Evolutionary conservation across 768 basidiomycete species (phyloP).

Genomic region (Termitomyces sp.): DNA sequence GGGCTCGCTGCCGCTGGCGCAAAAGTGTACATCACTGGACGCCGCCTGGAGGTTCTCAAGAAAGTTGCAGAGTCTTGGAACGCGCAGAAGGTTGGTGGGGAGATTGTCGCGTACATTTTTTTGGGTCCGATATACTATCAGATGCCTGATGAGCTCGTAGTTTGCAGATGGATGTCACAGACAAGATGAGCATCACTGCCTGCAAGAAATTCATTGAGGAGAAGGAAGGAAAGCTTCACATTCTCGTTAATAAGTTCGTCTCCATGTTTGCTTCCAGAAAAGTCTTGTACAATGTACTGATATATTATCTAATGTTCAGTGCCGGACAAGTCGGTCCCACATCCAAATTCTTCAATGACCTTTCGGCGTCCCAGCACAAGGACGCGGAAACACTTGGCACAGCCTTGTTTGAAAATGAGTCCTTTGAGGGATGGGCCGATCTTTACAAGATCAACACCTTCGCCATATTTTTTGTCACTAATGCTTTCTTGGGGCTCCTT

Average conservation of each 20-base stretch:
- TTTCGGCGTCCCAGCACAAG: slow-evolving; percentile 53
- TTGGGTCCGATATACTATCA: background rate
- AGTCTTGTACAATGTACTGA: background rate
- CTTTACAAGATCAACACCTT: slow-evolving; percentile 68
- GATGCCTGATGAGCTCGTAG: slow-evolving; percentile 19
- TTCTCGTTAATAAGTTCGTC: slow-evolving; percentile 78
- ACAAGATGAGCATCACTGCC: slow-evolving; percentile 58
- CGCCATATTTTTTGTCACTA: slow-evolving; percentile 75
- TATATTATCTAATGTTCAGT: slow-evolving; percentile 30
- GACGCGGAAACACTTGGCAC: slow-evolving; percentile 61
- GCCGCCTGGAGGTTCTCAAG: slow-evolving; percentile 63
- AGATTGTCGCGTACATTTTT: slow-evolving; percentile 52
- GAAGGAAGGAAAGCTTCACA: slow-evolving; percentile 68
- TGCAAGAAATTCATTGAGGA: slow-evolving; percentile 51
- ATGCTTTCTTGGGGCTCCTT: slow-evolving; percentile 72
- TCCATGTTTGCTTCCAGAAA: background rate
- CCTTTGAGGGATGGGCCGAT: slow-evolving; percentile 57
- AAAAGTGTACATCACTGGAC: slow-evolving; percentile 76
- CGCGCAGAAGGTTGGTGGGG: slow-evolving; percentile 37
- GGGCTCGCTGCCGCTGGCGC: slow-evolving; percentile 78
- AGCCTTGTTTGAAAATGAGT: slow-evolving; percentile 68
- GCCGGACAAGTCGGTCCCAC: slow-evolving; percentile 72
- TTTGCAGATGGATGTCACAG: slow-evolving; percentile 68
- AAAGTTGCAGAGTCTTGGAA: slow-evolving; percentile 48
- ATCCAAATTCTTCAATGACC: slow-evolving; percentile 54